phyloP scores from a whole-genome alignment of 2,329 filamentous ascomycete species.

The Uncinocarpus reesii region DNA sequence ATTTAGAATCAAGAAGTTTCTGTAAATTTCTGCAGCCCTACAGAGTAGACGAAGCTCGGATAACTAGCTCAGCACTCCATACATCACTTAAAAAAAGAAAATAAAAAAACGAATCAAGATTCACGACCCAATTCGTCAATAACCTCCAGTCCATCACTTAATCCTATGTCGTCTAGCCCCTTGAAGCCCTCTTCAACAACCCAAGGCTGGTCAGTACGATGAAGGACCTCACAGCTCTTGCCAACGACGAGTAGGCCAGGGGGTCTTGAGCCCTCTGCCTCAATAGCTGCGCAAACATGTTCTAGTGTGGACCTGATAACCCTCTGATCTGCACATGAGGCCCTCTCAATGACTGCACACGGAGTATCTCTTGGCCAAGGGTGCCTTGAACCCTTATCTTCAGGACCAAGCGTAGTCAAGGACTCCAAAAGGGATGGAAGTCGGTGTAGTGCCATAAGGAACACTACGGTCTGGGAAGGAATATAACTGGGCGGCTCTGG shows the following conservation, averaged over 20 bases:
- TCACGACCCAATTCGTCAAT: conserved; percentile 12
- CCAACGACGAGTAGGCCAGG: conserved; percentile 84
- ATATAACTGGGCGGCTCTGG: conserved; percentile 75
- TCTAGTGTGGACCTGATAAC: conserved; percentile 80
- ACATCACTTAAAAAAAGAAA: conserved; percentile 15
- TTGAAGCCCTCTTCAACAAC: conserved; percentile 77
- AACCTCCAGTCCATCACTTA: conserved; percentile 18
- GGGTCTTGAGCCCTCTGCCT: conserved; percentile 78
- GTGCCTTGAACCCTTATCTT: conserved; percentile 23
- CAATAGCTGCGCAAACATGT: conserved; percentile 69
- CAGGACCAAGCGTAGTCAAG: conserved; percentile 41
- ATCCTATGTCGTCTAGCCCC: conserved; percentile 50
- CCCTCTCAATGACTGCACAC: conserved; percentile 85
- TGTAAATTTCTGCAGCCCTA: no score
- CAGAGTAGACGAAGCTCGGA: no score
- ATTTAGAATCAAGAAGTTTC: no score
- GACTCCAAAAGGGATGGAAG: conserved; percentile 63
- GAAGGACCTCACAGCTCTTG: conserved; percentile 67
- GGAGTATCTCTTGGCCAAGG: conserved; percentile 67
- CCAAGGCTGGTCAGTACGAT: conserved; percentile 58
- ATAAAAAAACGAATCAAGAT: conserved; percentile 5
- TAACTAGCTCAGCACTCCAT: neutral
- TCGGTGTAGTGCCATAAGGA: conserved; percentile 89
- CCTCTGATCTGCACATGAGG: conserved; percentile 86
- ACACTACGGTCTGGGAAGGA: conserved; percentile 70